These are phyloP conservation scores for Myxozyma neotropica DNA, from an alignment of 805 yeast genomes.

Conservation along the genomic window DNA sequence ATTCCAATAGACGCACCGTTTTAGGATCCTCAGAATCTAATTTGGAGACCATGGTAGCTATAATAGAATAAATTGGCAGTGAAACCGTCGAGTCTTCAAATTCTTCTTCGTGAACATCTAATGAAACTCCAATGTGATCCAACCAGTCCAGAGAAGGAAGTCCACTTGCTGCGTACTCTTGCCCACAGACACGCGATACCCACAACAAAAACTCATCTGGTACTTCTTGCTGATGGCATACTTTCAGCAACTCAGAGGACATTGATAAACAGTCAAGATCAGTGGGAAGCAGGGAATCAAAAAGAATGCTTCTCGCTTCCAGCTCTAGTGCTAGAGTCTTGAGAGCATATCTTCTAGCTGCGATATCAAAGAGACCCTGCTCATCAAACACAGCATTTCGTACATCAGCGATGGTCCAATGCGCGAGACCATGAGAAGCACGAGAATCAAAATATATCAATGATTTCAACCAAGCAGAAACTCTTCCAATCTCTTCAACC, in stretches of 20 bases:
- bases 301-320: background rate
- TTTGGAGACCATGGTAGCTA: background rate
- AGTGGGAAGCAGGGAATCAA: background rate
- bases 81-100: background rate
- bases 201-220: slow-evolving; percentile 19
- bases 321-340: slow-evolving; percentile 6
- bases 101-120: background rate
- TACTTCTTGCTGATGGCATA: slow-evolving; percentile 9
- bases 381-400: background rate
- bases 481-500: background rate
- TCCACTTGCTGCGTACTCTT: slow-evolving; percentile 25
- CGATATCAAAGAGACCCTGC: background rate
- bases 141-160: background rate
- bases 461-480: background rate
- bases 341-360: background rate
- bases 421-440: background rate
- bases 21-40: slow-evolving; percentile 12
- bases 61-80: background rate
- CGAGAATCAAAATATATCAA: slow-evolving; percentile 5
- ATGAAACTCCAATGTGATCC: slow-evolving; percentile 1
- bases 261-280: slow-evolving; percentile 3
- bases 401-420: slow-evolving; percentile 1
- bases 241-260: slow-evolving; percentile 7
- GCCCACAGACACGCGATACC: slow-evolving; percentile 23
- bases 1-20: slow-evolving; percentile 9